These are phyloP conservation scores for Colletotrichum orbiculare DNA, from an alignment of 2,329 filamentous ascomycete species.

Conservation along the genomic window DNA sequence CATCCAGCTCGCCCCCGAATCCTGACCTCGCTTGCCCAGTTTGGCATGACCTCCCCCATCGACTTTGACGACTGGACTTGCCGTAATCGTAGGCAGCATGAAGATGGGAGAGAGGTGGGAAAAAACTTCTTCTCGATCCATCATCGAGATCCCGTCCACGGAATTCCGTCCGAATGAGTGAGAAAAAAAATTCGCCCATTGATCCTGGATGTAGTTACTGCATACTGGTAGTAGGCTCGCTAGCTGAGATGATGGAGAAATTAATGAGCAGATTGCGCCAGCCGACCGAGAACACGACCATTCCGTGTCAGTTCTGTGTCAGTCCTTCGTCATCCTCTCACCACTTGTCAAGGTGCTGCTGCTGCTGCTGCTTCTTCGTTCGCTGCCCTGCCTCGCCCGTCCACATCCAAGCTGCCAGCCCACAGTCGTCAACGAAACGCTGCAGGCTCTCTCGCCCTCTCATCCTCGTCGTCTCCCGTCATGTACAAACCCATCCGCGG, in stretches of 20 bases:
- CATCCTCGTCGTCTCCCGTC: no score
- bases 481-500: slow-evolving; percentile 28
- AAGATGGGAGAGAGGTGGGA: neutral
- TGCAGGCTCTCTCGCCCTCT: neutral
- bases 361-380: no score
- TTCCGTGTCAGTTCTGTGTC: no score
- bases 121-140: slow-evolving; percentile 8
- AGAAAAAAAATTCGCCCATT: neutral
- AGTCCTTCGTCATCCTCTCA: slow-evolving; percentile 18
- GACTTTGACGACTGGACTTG: neutral
- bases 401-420: slow-evolving; percentile 22
- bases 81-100: neutral
- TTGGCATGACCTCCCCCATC: slow-evolving; percentile 13
- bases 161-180: slow-evolving; percentile 22
- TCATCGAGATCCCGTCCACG: slow-evolving; percentile 30
- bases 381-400: slow-evolving; percentile 8
- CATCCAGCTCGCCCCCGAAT: slow-evolving; percentile 32
- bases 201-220: neutral
- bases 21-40: slow-evolving; percentile 23
- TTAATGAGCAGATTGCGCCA: slow-evolving; percentile 3
- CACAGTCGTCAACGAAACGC: slow-evolving; percentile 22
- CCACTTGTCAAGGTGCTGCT: neutral
- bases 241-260: slow-evolving; percentile 22
- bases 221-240: slow-evolving; percentile 6
- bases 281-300: neutral